Conservation (phyloP, 805 yeast genomes). For the Huiozyma sinensis region DNA sequence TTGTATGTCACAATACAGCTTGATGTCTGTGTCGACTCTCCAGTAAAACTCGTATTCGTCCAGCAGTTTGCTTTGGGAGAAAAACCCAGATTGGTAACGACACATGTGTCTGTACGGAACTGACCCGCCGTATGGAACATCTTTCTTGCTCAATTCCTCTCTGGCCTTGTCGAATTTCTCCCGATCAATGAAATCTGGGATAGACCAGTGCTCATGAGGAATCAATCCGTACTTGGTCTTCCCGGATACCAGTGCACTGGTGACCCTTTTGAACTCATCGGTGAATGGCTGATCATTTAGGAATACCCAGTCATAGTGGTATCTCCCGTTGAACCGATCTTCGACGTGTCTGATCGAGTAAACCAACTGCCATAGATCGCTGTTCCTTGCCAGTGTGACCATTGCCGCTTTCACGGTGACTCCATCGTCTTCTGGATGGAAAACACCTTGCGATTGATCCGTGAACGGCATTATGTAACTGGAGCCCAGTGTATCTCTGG, state of each 20-base stretch:
- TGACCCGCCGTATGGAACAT: conserved; percentile 47
- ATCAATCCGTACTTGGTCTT: conserved; percentile 51
- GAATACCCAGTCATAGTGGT: conserved; percentile 71
- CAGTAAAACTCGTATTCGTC: conserved; percentile 57
- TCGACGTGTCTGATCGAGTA: conserved; percentile 54
- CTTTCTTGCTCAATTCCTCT: conserved; percentile 32
- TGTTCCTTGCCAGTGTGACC: conserved; percentile 59
- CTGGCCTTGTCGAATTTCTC: conserved; percentile 38
- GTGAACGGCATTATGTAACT: conserved; percentile 21
- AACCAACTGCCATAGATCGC: conserved; percentile 46
- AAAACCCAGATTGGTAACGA: conserved; percentile 41
- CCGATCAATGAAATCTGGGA: conserved; percentile 56
- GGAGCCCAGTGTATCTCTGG: conserved; percentile 1
- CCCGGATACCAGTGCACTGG: conserved; percentile 48
- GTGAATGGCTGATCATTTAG: conserved; percentile 59
- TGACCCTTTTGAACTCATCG: conserved; percentile 40
- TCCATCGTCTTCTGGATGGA: conserved; percentile 26
- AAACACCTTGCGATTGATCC: conserved; percentile 22
- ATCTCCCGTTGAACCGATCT: conserved; percentile 51
- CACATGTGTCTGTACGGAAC: conserved; percentile 64
- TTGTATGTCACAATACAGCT: conserved; percentile 48
- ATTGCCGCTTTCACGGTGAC: conserved; percentile 50
- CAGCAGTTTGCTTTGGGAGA: conserved; percentile 50
- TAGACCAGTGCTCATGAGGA: conserved; percentile 55
- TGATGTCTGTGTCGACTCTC: conserved; percentile 67